Conservation (phyloP, 345 rosid genomes). For the Noccaea bulbosa region DNA sequence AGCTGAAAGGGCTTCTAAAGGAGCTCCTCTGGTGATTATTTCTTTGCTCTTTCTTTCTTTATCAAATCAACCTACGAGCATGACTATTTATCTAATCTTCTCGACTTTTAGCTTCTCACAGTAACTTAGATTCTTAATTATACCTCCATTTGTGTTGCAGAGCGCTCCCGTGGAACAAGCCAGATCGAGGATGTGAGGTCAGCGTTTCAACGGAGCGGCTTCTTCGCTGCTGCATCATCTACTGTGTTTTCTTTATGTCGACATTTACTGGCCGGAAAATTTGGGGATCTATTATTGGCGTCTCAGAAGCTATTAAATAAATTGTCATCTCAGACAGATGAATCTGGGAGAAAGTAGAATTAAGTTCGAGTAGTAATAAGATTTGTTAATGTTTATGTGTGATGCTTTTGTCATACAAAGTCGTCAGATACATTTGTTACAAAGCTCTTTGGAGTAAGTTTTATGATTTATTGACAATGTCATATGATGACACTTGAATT, state of each 20-base stretch:
- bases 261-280: constrained; percentile 20
- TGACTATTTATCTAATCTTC: background rate
- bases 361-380: constrained; percentile 27
- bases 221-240: constrained; percentile 21
- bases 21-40: constrained; percentile 63
- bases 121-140: constrained; percentile 1
- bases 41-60: background rate
- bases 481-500: background rate
- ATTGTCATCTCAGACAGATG: constrained; percentile 34
- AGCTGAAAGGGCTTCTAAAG: constrained; percentile 77
- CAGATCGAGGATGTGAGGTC: constrained; percentile 50
- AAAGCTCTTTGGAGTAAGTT: constrained; percentile 18
- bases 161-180: constrained; percentile 59
- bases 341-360: constrained; percentile 35
- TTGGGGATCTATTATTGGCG: constrained; percentile 20
- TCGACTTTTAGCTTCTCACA: background rate
- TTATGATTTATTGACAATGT: constrained; percentile 22
- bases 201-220: background rate
- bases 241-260: constrained; percentile 10
- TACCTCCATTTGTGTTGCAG: constrained; percentile 49
- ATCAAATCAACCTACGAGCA: background rate
- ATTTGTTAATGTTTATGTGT: constrained; percentile 16
- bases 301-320: constrained; percentile 17
- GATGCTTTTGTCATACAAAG: constrained; percentile 20
- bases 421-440: constrained; percentile 25